These are phyloP conservation scores for Dothiorella sarmentorum DNA, from an alignment of 2,329 filamentous ascomycete species.

Conservation along the genomic window DNA sequence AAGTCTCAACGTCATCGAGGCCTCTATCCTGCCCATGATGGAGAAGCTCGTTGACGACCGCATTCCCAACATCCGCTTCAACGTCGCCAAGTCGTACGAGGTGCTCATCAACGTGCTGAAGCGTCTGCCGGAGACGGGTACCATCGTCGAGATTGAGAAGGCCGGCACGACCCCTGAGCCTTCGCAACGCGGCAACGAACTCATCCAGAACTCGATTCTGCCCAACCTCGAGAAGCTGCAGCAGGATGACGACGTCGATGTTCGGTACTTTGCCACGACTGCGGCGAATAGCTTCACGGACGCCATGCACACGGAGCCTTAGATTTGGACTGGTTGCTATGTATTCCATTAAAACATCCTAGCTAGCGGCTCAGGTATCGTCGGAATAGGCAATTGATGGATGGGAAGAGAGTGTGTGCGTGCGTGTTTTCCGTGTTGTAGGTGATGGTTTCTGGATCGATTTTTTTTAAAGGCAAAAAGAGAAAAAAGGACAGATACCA, in stretches of 20 bases:
- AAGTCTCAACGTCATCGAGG: conserved; percentile 86
- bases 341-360: conserved; percentile 1
- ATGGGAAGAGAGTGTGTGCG: not conserved
- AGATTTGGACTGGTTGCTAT: not conserved
- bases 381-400: conserved; percentile 10
- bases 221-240: conserved; percentile 93
- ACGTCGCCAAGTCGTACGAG: conserved; percentile 95
- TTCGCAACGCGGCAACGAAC: conserved; percentile 69
- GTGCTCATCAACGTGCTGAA: conserved; percentile 89
- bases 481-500: conserved; percentile 13
- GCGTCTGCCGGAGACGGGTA: conserved; percentile 83
- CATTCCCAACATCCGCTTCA: conserved; percentile 99
- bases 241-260: conserved; percentile 96
- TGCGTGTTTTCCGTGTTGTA: not conserved
- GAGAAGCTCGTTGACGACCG: conserved; percentile 90
- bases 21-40: conserved; percentile 92
- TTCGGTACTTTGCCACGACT: conserved; percentile 94
- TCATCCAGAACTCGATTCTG: conserved; percentile 82
- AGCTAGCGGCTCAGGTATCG: conserved; percentile 6
- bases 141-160: conserved; percentile 81
- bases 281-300: conserved; percentile 58
- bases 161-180: conserved; percentile 58
- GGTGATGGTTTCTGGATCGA: conserved; percentile 8
- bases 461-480: conserved; percentile 7
- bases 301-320: conserved; percentile 39